A percentile compares a stretch with the other conserved stretches of the same genome.
These are phyloP conservation scores for Cladosporium phlei DNA, from an alignment of 2,329 filamentous ascomycete species.

Conservation along the genomic window DNA sequence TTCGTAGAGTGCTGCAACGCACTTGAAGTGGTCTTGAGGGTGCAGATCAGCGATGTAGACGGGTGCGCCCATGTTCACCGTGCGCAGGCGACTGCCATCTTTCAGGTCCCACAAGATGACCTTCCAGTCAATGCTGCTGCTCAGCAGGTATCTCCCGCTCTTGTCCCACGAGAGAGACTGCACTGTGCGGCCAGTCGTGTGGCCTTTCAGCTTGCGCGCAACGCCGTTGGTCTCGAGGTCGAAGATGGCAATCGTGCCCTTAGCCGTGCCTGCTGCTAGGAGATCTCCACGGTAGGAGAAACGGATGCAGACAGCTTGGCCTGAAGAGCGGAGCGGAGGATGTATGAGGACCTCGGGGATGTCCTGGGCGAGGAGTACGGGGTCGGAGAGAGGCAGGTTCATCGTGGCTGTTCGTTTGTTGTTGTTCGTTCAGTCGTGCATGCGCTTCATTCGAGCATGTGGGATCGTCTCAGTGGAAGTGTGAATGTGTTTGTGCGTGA, in stretches of 20 bases:
- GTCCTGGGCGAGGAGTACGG: slow-evolving; percentile 69
- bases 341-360: slow-evolving; percentile 85
- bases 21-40: slow-evolving; percentile 78
- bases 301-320: slow-evolving; percentile 64
- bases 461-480: not conserved
- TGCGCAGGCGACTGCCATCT: slow-evolving; percentile 66
- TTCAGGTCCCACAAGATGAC: slow-evolving; percentile 91
- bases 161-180: slow-evolving; percentile 94
- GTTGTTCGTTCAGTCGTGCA: not conserved
- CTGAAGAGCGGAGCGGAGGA: slow-evolving; percentile 71
- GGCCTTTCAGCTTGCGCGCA: slow-evolving; percentile 85
- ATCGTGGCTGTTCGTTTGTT: slow-evolving; percentile 38
- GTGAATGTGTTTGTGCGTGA: too few relatives aligned
- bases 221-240: slow-evolving; percentile 97
- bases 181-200: slow-evolving; percentile 72
- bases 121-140: slow-evolving; percentile 93
- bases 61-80: slow-evolving; percentile 84
- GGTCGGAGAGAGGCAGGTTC: slow-evolving; percentile 69
- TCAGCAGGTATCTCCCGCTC: slow-evolving; percentile 85
- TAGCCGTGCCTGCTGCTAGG: slow-evolving; percentile 81
- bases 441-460: not conserved
- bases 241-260: slow-evolving; percentile 93
- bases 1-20: slow-evolving; percentile 90
- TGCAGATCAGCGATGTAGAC: slow-evolving; percentile 96
- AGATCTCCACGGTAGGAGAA: slow-evolving; percentile 96